phyloP scores from a whole-genome alignment of 768 basidiomycete genomes.

The Amanita thiersii region DNA sequence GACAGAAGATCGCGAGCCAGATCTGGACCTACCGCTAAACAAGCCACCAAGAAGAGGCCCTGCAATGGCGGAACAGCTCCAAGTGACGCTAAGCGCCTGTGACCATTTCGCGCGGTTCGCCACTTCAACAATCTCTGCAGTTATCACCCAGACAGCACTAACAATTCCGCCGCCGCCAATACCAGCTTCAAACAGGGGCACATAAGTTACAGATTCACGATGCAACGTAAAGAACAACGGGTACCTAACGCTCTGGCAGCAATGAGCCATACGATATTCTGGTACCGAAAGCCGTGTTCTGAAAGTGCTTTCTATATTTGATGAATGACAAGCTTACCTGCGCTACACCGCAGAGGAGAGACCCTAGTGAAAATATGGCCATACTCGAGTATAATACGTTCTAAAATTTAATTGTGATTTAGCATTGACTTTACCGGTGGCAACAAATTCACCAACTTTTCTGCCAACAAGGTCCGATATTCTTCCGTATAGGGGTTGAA shows the following conservation, averaged over 20 bases:
- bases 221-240: conserved; percentile 3
- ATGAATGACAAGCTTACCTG: conserved; percentile 34
- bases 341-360: conserved; percentile 71
- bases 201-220: conserved; percentile 19
- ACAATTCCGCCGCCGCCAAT: conserved; percentile 87
- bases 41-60: conserved; percentile 78
- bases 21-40: conserved; percentile 58
- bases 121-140: conserved; percentile 74
- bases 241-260: conserved; percentile 46
- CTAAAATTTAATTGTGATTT: conserved; percentile 26
- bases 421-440: conserved; percentile 6
- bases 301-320: conserved; percentile 12
- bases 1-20: conserved; percentile 1
- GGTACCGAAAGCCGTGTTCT: conserved; percentile 11
- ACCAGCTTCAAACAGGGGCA: conserved; percentile 39
- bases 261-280: conserved; percentile 61
- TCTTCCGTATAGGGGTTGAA: conserved; percentile 76
- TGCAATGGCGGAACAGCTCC: conserved; percentile 80
- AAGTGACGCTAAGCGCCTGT: conserved; percentile 76
- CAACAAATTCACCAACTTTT: conserved; percentile 39
- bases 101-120: conserved; percentile 73
- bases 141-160: conserved; percentile 79
- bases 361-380: conserved; percentile 66
- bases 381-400: conserved; percentile 67
- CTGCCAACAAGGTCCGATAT: conserved; percentile 75